Percentiles rank a stretch among this genome's conserved stretches.
Evolutionary conservation across 176 grass and related monocot genomes (phyloP).

Genomic region (Neostapfia colusana): DNA sequence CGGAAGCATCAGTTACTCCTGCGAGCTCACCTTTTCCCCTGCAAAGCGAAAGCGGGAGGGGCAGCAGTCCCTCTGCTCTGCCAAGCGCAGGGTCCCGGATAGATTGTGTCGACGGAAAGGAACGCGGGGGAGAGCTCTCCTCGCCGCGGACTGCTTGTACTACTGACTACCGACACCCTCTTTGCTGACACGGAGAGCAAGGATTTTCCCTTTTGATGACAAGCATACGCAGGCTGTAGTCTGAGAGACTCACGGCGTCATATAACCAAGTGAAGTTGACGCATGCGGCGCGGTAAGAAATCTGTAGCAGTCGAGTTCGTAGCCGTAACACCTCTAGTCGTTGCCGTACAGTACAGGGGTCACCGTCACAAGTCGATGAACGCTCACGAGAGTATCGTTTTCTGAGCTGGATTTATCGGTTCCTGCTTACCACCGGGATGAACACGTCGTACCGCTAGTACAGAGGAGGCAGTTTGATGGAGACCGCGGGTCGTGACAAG

Average conservation of each 20-base stretch:
- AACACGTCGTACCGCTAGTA: background rate
- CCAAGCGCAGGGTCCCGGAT: background rate
- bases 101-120: constrained; percentile 3
- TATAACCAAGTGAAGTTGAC: no score
- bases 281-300: no score
- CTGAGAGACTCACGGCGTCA: no score
- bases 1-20: background rate
- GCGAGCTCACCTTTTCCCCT: background rate
- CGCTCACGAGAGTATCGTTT: background rate
- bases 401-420: background rate
- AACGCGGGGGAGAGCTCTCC: background rate
- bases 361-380: background rate
- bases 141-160: constrained; percentile 14
- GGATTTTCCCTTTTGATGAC: no score
- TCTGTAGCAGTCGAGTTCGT: no score
- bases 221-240: no score
- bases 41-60: constrained; percentile 11
- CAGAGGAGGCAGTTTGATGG: background rate
- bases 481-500: background rate
- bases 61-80: background rate
- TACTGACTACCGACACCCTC: background rate
- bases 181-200: background rate
- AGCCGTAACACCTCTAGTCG: background rate
- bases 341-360: background rate
- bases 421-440: background rate